Conservation (phyloP, 1,284 basidiomycete species). For the Apiotrichum akiyoshidainum region DNA sequence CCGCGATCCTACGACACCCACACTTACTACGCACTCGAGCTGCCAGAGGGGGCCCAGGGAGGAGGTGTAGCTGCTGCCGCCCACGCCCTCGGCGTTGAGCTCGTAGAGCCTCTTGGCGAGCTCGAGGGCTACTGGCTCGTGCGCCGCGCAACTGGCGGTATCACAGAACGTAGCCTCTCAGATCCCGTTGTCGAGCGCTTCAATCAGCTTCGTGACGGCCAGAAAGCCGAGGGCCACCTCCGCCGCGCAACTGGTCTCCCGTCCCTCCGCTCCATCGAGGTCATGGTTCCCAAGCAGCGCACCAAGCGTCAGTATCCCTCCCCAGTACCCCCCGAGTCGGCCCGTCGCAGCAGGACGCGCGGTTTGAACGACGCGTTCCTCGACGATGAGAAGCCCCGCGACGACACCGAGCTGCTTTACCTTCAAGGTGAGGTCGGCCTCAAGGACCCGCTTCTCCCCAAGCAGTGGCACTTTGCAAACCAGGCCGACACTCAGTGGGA, state of each 20-base stretch:
- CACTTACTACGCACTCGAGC: conserved; percentile 61
- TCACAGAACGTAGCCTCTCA: too few species aligned
- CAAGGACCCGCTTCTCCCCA: conserved; percentile 76
- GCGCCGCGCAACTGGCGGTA: conserved; percentile 49
- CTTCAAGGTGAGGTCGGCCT: conserved; percentile 60
- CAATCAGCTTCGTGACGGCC: conserved; percentile 22
- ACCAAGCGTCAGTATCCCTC: conserved; percentile 10
- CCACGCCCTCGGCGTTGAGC: conserved; percentile 67
- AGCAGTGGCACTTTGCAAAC: conserved; percentile 80
- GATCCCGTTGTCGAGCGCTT: conserved; percentile 56
- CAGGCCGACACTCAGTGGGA: conserved; percentile 51
- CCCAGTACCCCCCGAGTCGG: conserved; percentile 43
- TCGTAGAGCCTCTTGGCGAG: conserved; percentile 85
- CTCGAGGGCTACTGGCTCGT: conserved; percentile 81
- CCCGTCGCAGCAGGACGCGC: background rate
- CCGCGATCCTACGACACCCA: conserved; percentile 65
- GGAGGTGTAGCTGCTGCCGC: conserved; percentile 55
- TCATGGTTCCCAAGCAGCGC: conserved; percentile 15
- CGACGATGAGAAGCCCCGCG: conserved; percentile 19
- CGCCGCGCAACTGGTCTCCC: conserved; percentile 60
- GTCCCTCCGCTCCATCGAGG: conserved; percentile 27
- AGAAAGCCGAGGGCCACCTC: conserved; percentile 48
- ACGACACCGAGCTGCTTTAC: conserved; percentile 56
- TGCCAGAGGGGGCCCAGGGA: conserved; percentile 56
- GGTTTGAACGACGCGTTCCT: background rate